Base-by-base conservation (phyloP, 179 eudicot genomes). In the Actinidia arguta region DNA sequence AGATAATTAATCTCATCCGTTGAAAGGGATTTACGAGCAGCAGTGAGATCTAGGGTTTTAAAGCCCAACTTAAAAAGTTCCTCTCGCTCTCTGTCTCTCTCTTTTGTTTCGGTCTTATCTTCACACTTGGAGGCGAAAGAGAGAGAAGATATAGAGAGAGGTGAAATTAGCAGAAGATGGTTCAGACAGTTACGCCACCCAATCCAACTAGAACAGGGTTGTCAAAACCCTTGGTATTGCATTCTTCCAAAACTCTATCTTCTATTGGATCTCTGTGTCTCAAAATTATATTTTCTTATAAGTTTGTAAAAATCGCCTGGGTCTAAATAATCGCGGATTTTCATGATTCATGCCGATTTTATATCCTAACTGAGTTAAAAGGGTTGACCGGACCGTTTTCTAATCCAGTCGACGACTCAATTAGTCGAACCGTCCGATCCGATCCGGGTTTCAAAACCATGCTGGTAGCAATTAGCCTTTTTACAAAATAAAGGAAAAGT, bases 171-270 rank as follows among this genome's bases (percentile, higher is more conserved):
- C 4, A 44, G 72, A 75, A 69, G 86, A 93, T 92, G 95, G 97
- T 89, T 83, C 96, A 93, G 83, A 92, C 39, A 94, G 98, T 78
- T 94, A 94, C 61, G 98, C 98, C 80, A 94, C 97, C 86, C 92
- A 91, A 86, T 94, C 97, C 62, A 94, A 94, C 86, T 94, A 94
- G 82, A 90, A 91, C 82, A 80, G 96, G 36, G 81, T 93, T 62
- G 96, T 94, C 84, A 94, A 92, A 87, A 94, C 98, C 58, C 98
- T 94, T n/a, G 97, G 97, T 93, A 67, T 58, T 48, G 78, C 6
- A 39, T 69, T 8, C 25, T 22, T 8, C 6, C 11, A 17, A 72
- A 78, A 69, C 71, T 59, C 54, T 0, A 2, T 1, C 14, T 44
- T 22, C 9, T 16, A 12, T 55, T 55, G n/a, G n/a, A n/a, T n/a